A percentile compares a stretch with the other conserved stretches of the same genome.
Conservation (phyloP, 805 yeast species). For the Candida suzukii region DNA sequence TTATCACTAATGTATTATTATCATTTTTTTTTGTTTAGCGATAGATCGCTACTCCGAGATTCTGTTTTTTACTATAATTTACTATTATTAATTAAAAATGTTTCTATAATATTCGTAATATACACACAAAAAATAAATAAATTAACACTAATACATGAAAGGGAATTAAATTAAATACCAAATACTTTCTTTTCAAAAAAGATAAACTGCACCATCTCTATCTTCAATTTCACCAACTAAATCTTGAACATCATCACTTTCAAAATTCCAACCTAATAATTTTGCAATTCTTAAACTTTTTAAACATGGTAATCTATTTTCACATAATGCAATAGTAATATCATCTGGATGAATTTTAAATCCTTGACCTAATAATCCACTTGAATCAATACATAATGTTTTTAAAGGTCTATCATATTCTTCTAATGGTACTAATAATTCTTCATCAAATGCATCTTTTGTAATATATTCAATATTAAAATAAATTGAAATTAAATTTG, state of each 20-base stretch:
- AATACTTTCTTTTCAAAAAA: no score
- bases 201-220: slow-evolving; percentile 67
- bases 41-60: no score
- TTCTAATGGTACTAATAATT: slow-evolving; percentile 28
- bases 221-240: slow-evolving; percentile 66
- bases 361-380: slow-evolving; percentile 82
- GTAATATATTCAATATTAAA: slow-evolving; percentile 77
- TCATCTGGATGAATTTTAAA: slow-evolving; percentile 84
- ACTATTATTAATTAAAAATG: no score
- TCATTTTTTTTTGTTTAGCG: no score
- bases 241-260: slow-evolving; percentile 52
- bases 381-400: slow-evolving; percentile 66
- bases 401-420: slow-evolving; percentile 39
- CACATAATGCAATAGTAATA: slow-evolving; percentile 75
- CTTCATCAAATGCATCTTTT: slow-evolving; percentile 41
- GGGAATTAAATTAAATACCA: no score
- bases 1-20: no score
- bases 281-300: slow-evolving; percentile 60
- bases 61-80: no score
- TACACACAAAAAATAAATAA: no score
- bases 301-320: slow-evolving; percentile 65
- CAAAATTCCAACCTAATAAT: slow-evolving; percentile 80
- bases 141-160: no score
- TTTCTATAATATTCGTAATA: no score
- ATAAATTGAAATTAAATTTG: slow-evolving; percentile 55